phyloP scores from a whole-genome alignment of 805 yeast species.

The Wickerhamiella musiphila region DNA sequence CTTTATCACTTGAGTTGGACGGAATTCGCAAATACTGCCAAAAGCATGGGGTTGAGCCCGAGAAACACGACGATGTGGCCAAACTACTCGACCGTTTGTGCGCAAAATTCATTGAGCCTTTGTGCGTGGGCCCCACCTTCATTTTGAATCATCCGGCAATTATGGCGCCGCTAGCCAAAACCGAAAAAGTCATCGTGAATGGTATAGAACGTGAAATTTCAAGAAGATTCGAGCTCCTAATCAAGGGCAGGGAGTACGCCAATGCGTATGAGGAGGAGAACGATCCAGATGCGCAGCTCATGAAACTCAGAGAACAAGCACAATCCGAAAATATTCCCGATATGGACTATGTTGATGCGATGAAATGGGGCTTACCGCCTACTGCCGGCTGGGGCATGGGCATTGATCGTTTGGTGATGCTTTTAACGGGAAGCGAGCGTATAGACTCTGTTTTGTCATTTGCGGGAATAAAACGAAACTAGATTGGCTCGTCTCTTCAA shows the following conservation, averaged over 20 bases:
- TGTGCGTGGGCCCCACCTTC: slow-evolving; percentile 48
- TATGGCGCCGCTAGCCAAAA: slow-evolving; percentile 79
- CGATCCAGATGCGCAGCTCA: slow-evolving; percentile 53
- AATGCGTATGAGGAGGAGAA: slow-evolving; percentile 97
- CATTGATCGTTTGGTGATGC: slow-evolving; percentile 72
- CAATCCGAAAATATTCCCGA: slow-evolving; percentile 60
- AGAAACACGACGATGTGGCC: slow-evolving; percentile 25
- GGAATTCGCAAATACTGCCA: slow-evolving; percentile 22
- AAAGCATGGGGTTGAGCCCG: slow-evolving; percentile 4
- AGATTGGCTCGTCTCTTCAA: too few species aligned
- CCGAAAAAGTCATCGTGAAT: slow-evolving; percentile 20
- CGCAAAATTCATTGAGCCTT: slow-evolving; percentile 44
- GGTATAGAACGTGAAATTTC: slow-evolving; percentile 27
- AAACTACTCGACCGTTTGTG: slow-evolving; percentile 51
- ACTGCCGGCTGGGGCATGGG: slow-evolving; percentile 99
- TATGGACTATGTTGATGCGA: slow-evolving; percentile 44
- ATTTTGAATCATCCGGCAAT: slow-evolving; percentile 69
- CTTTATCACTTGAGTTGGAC: slow-evolving; percentile 25
- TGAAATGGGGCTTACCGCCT: slow-evolving; percentile 94
- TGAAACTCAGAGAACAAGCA: slow-evolving; percentile 43
- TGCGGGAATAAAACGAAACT: slow-evolving; percentile 55
- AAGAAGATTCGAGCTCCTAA: slow-evolving; percentile 68
- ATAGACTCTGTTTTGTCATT: slow-evolving; percentile 64
- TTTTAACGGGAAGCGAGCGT: slow-evolving; percentile 42
- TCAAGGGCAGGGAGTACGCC: slow-evolving; percentile 62